Evolutionary conservation across 176 grass and related monocot species (phyloP).

Genomic region (Coix lacrymajobi): DNA sequence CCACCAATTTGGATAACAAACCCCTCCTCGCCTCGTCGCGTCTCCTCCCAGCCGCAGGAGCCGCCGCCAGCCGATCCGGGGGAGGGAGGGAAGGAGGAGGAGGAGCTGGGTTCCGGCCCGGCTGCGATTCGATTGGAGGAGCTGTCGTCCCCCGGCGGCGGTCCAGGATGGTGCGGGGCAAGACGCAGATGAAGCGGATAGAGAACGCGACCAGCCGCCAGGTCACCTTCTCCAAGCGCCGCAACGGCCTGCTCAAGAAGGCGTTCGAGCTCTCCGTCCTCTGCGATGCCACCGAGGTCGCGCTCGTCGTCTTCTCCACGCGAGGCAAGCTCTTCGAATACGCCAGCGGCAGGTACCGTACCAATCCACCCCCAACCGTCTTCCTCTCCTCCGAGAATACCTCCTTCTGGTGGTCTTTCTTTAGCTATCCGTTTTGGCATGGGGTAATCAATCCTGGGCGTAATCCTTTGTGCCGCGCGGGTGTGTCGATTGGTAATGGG

Average conservation of each 20-base stretch:
- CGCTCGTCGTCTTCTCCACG: slow-evolving; percentile 73
- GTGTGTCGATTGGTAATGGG: neutral
- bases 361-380: too few species aligned
- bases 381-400: neutral
- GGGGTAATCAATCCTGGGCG: too few species aligned
- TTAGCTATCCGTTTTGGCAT: neutral
- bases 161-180: slow-evolving; percentile 68
- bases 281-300: slow-evolving; percentile 92
- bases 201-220: slow-evolving; percentile 72
- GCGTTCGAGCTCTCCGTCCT: slow-evolving; percentile 88
- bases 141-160: neutral
- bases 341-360: slow-evolving; percentile 50
- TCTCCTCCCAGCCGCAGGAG: neutral
- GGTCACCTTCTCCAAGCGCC: slow-evolving; percentile 95
- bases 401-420: slow-evolving; percentile 6
- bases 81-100: neutral
- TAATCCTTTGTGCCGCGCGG: too few species aligned
- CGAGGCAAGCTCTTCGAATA: slow-evolving; percentile 75
- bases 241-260: slow-evolving; percentile 88
- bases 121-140: neutral
- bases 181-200: slow-evolving; percentile 76
- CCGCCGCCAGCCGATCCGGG: neutral
- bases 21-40: neutral
- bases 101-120: neutral
- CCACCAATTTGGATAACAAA: slow-evolving; percentile 39